Evolutionary conservation across 176 grass and related monocot genomes (phyloP).

Genomic region (Oryza meyeriana): DNA sequence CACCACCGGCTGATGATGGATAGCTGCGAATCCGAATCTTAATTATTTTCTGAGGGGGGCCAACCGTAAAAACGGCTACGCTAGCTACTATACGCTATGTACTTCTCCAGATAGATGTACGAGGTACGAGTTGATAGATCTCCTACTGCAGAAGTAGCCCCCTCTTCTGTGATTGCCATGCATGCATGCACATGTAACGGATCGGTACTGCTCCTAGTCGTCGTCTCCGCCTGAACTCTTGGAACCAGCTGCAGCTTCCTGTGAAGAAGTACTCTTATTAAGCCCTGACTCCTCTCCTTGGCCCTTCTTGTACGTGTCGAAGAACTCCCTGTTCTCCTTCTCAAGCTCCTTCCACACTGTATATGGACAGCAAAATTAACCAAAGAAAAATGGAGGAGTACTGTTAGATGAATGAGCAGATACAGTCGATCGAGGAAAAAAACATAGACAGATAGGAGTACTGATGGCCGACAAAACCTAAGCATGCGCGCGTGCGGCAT

Average conservation of each 20-base stretch:
- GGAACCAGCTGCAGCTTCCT: not conserved
- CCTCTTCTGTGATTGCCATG: not conserved
- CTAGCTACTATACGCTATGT: not conserved
- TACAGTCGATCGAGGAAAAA: not conserved
- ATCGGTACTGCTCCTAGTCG: not conserved
- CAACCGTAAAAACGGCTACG: not conserved
- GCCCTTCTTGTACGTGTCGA: slow-evolving; percentile 56
- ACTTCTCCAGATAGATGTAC: not conserved
- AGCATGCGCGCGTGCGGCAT: not conserved
- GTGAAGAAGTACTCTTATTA: slow-evolving; percentile 12
- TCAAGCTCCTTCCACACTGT: slow-evolving; percentile 82
- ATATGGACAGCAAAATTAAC: not conserved
- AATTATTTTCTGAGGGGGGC: not conserved
- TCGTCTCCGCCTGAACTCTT: slow-evolving; percentile 25
- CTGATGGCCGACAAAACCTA: not conserved
- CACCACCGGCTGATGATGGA: not conserved
- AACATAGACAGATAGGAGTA: not conserved
- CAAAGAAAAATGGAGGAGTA: not conserved
- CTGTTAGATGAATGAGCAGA: not conserved
- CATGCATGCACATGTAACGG: not conserved
- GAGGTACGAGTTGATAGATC: not conserved
- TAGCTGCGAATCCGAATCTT: not conserved
- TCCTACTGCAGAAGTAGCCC: not conserved
- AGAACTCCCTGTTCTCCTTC: slow-evolving; percentile 91
- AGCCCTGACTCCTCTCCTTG: slow-evolving; percentile 23